A percentile compares a stretch with the other conserved stretches of the same genome.
Evolutionary conservation across 2,329 filamentous ascomycete species (phyloP).

Genomic region (Penicillium sp.): DNA sequence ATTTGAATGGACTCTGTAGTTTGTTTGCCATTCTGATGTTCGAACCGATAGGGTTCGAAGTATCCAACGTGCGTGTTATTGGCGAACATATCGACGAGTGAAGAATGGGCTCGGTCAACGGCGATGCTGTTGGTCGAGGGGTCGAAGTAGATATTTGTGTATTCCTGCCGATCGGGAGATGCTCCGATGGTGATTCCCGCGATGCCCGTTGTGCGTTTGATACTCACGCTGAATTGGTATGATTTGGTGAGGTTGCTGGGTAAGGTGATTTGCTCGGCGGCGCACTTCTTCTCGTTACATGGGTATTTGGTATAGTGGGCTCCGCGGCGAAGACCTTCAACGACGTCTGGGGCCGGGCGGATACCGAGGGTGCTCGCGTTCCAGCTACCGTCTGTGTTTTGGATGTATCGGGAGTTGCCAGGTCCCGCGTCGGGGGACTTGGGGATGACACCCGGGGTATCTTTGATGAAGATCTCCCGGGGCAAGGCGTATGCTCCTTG

Average conservation of each 20-base stretch:
- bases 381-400: constrained; percentile 11
- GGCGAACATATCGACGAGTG: constrained; percentile 8
- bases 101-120: constrained; percentile 12
- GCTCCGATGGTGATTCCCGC: constrained; percentile 11
- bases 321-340: constrained; percentile 9
- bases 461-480: constrained; percentile 15
- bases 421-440: not conserved
- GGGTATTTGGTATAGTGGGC: constrained; percentile 8
- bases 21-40: not conserved
- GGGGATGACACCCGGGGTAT: constrained; percentile 7
- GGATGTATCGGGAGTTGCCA: constrained; percentile 12
- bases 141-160: constrained; percentile 16
- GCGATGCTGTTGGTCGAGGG: constrained; percentile 9
- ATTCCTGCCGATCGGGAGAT: constrained; percentile 13
- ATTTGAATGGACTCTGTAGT: constrained; percentile 8
- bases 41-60: constrained; percentile 12
- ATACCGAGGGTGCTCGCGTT: constrained; percentile 16
- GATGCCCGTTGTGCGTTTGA: constrained; percentile 8
- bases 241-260: constrained; percentile 6
- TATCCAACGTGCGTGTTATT: constrained; percentile 10
- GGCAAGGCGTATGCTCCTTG: constrained; percentile 12
- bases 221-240: constrained; percentile 8
- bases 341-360: constrained; percentile 11
- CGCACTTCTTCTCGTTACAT: constrained; percentile 3
- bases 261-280: not conserved